These are phyloP conservation scores for Myochromella boudieri DNA, from an alignment of 768 basidiomycete species.

Conservation along the genomic window DNA sequence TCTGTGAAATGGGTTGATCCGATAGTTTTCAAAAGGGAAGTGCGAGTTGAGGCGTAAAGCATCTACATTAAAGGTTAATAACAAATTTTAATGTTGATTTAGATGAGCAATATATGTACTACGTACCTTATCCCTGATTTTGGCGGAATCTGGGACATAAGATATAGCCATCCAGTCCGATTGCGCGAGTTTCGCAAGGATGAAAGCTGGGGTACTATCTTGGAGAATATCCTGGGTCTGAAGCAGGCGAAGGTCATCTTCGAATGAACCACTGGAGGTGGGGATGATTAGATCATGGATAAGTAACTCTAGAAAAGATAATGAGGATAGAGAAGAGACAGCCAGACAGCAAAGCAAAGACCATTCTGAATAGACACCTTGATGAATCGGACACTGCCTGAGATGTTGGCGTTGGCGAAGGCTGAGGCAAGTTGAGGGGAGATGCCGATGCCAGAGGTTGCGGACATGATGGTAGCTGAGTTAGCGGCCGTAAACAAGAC, in stretches of 20 bases:
- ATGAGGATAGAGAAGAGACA: slow-evolving; percentile 14
- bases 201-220: slow-evolving; percentile 68
- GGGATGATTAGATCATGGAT: slow-evolving; percentile 56
- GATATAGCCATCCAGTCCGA: slow-evolving; percentile 72
- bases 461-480: slow-evolving; percentile 55
- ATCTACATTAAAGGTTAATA: slow-evolving; percentile 60
- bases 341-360: slow-evolving; percentile 30
- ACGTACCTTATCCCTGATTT: slow-evolving; percentile 80
- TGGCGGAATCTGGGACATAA: slow-evolving; percentile 83
- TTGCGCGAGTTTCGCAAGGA: slow-evolving; percentile 63
- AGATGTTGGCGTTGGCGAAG: slow-evolving; percentile 60
- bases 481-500: slow-evolving; percentile 5
- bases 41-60: slow-evolving; percentile 83
- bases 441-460: slow-evolving; percentile 69
- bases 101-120: no score
- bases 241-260: slow-evolving; percentile 60
- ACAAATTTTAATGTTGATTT: no score
- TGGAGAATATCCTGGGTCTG: slow-evolving; percentile 51
- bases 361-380: slow-evolving; percentile 78
- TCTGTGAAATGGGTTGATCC: slow-evolving; percentile 74
- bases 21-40: slow-evolving; percentile 66
- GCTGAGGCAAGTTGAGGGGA: slow-evolving; percentile 53
- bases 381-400: slow-evolving; percentile 62
- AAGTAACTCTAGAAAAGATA: slow-evolving; percentile 56
- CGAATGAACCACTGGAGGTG: slow-evolving; percentile 48